Base-by-base conservation (phyloP, 345 rosid genomes). In the Nasturtium officinale region DNA sequence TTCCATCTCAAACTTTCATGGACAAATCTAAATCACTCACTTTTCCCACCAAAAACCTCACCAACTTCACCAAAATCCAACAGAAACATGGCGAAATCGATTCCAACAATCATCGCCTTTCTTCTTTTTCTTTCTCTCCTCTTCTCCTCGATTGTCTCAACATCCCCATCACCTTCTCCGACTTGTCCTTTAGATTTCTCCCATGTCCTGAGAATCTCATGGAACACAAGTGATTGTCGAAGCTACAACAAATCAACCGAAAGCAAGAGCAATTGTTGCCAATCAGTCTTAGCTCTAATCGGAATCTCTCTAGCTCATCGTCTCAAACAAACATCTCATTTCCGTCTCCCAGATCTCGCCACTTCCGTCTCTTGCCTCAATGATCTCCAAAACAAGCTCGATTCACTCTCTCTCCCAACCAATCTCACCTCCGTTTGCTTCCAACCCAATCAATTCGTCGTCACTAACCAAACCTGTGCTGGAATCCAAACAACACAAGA, bases 181-280 rank as follows among this genome's bases (percentile, higher is more conserved):
- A 35, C 65, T 18, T 94, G 98, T 54, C 97, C 97, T 16, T 32
- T 88, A 68, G 88, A 85, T 74, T 85, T 89, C 71, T 79, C 50
- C 43, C 90, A 87, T 64, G 87, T 87, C 18, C 62, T 74, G 1
- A 83, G 64, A 69, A 73, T 91, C 81, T 94, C 87, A 65, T 91
- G 96, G 96, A 85, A 89, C 86, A 73, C 77, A 5, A 79, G 90
- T 0, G 48, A 46, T 43, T 94, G 97, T 71, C 70, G 7, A 20
- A 72, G 65, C 69, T 79, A 65, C 72, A 28, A 25, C 6, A 67
- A 63, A 66, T 72, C 77, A 38, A 3, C 8, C 38, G 59, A 67
- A 46, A 43, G 65, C 35, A 28, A 30, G 21, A 26, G 15, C 68
- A 64, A 71, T 40, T 94, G 97, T 50, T 94, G 96, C 71, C 64